Base-by-base conservation (phyloP, 768 basidiomycete species). In the Fomitopsis serialis region DNA sequence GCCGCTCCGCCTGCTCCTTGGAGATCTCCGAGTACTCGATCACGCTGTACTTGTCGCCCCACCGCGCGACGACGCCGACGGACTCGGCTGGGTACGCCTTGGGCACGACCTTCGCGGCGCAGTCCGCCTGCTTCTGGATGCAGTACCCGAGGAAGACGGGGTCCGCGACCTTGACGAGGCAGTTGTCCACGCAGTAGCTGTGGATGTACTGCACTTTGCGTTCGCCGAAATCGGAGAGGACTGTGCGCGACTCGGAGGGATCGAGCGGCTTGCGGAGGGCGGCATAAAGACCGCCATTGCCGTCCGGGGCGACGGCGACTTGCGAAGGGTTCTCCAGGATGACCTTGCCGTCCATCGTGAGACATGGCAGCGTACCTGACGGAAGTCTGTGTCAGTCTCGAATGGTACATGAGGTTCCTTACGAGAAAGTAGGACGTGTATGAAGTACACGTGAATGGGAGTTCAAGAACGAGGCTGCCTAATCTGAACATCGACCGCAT, bases 1-100 rank as follows among this genome's bases (percentile, higher is more conserved):
- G 85, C 55, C 79, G 75, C 66, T 91, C 89, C 2, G 95, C 84
- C 68, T 96, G 92, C 60, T 89, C 92, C 59, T 81, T 76, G 8
- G 89, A 82, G 63, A 99, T 92, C 68, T 99, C 97, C 4, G 93
- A 96, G 75, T 98, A 99, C 70, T 99, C 97, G 54, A 98, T 90
- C 52, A 98, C 96, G 60, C 85, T 85, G 71, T 82, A 96, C 66
- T 89, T 87, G 63, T 79, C 77, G n/a, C 84, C 89, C 25, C 88
- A 81, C 52, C 81, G 76, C 22, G 92, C 97, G 60, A 99, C 82
- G 59, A 99, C 96, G 25, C 97, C 97, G 59, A 99, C 97, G 2
- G 90, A 86, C 72, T 99, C 97, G 53, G 85, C 81, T 1, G 97
- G 86, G 42, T 76, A 74, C 5, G 83, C 70, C 68, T 99, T 99